Conservation (phyloP, 306 rosid genomes). For the Corylus avellana region DNA sequence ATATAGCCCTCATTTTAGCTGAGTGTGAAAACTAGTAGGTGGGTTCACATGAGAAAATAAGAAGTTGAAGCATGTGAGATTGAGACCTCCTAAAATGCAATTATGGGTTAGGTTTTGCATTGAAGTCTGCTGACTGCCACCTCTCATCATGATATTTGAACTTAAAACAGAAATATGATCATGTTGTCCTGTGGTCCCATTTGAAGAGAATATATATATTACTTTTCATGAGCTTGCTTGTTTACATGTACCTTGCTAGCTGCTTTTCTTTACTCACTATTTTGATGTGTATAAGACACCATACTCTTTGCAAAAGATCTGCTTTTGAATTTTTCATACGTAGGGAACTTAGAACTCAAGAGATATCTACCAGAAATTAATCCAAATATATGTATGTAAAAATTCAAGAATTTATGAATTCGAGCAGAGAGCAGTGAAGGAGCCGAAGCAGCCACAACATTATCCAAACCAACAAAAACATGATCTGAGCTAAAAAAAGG, state of each 20-base stretch:
- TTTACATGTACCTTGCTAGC: not conserved
- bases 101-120: slow-evolving; percentile 65
- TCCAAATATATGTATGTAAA: no score
- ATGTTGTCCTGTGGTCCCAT: slow-evolving; percentile 58
- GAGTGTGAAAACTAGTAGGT: no score
- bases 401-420: not conserved
- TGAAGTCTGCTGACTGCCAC: slow-evolving; percentile 40
- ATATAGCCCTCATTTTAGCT: no score
- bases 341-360: not conserved
- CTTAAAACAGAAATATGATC: slow-evolving; percentile 36
- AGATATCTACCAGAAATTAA: not conserved
- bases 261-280: not conserved
- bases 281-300: not conserved
- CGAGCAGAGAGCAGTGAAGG: no score
- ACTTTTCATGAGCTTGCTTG: slow-evolving; percentile 30
- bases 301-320: not conserved
- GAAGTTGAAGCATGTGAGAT: slow-evolving; percentile 38
- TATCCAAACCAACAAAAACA: no score
- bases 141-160: slow-evolving; percentile 44
- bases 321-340: not conserved
- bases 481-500: no score
- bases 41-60: slow-evolving; percentile 24
- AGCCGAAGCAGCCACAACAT: no score
- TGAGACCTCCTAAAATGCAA: slow-evolving; percentile 50
- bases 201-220: slow-evolving; percentile 37